Evolutionary conservation across 495 filamentous ascomycete genomes (phyloP).

Genomic region (Apodospora peruviana): DNA sequence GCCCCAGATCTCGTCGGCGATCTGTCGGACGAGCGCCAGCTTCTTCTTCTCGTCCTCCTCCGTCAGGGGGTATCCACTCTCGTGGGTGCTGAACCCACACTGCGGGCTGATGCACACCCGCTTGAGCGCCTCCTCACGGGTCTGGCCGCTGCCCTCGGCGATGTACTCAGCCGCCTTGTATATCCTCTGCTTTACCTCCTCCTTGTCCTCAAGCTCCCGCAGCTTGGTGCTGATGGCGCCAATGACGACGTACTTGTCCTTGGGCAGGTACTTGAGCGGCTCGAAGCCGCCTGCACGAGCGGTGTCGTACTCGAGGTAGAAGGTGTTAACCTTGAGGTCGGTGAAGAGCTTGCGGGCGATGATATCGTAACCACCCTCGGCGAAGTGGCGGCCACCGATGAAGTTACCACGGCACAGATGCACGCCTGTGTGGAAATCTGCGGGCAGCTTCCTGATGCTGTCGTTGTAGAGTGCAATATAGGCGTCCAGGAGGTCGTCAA

Average conservation of each 20-base stretch:
- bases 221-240: conserved; percentile 73
- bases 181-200: conserved; percentile 64
- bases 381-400: conserved; percentile 70
- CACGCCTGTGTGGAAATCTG: conserved; percentile 70
- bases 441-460: conserved; percentile 54
- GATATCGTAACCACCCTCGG: conserved; percentile 72
- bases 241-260: conserved; percentile 69
- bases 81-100: conserved; percentile 74
- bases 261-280: conserved; percentile 66
- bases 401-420: conserved; percentile 82
- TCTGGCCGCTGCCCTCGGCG: conserved; percentile 61
- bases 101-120: conserved; percentile 69
- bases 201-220: conserved; percentile 65
- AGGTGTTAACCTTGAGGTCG: conserved; percentile 68
- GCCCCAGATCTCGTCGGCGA: conserved; percentile 67
- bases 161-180: conserved; percentile 64
- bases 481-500: conserved; percentile 61
- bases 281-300: conserved; percentile 71
- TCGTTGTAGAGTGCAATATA: conserved; percentile 78
- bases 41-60: conserved; percentile 67
- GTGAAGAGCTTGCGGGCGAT: conserved; percentile 77
- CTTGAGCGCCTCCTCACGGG: conserved; percentile 59
- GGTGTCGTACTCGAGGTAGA: conserved; percentile 82
- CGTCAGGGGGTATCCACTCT: conserved; percentile 59
- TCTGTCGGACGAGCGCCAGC: conserved; percentile 58